phyloP scores from a whole-genome alignment of 768 basidiomycete genomes.

The Agrocybe praecox region DNA sequence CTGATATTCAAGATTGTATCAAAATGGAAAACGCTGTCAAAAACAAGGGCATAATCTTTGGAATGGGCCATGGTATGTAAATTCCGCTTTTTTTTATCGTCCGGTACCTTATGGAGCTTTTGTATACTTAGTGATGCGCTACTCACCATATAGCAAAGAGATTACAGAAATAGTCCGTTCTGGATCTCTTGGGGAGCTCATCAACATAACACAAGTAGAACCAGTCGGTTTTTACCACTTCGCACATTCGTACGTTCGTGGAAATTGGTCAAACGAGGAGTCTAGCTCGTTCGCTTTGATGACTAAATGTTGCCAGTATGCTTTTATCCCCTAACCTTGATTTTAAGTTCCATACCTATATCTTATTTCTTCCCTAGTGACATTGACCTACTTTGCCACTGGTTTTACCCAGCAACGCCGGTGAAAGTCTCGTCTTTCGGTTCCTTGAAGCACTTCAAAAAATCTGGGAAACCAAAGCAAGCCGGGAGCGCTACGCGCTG shows the following conservation, averaged over 20 bases:
- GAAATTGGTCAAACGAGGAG: conserved; percentile 73
- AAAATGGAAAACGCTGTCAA: conserved; percentile 74
- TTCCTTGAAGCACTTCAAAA: conserved; percentile 81
- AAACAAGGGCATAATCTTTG: conserved; percentile 75
- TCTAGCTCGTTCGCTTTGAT: conserved; percentile 80
- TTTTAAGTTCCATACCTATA: background rate
- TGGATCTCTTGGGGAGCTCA: conserved; percentile 69
- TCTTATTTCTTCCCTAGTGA: conserved; percentile 51
- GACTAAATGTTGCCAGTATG: conserved; percentile 91
- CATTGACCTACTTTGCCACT: conserved; percentile 81
- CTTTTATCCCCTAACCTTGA: conserved; percentile 6
- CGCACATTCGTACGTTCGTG: conserved; percentile 88
- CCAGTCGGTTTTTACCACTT: conserved; percentile 89
- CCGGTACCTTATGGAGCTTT: too few relatives aligned
- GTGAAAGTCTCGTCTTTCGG: conserved; percentile 83
- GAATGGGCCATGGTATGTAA: conserved; percentile 79
- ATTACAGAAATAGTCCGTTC: conserved; percentile 73
- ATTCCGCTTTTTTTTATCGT: too few relatives aligned
- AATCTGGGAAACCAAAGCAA: conserved; percentile 64
- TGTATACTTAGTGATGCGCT: conserved; percentile 66
- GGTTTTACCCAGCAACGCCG: conserved; percentile 68
- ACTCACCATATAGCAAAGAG: conserved; percentile 80
- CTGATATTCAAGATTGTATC: conserved; percentile 69
- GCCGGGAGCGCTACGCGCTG: conserved; percentile 76
- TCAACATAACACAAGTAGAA: conserved; percentile 85